phyloP scores from a whole-genome alignment of 2,329 filamentous ascomycete species.

The Aspergillus luchuensis region DNA sequence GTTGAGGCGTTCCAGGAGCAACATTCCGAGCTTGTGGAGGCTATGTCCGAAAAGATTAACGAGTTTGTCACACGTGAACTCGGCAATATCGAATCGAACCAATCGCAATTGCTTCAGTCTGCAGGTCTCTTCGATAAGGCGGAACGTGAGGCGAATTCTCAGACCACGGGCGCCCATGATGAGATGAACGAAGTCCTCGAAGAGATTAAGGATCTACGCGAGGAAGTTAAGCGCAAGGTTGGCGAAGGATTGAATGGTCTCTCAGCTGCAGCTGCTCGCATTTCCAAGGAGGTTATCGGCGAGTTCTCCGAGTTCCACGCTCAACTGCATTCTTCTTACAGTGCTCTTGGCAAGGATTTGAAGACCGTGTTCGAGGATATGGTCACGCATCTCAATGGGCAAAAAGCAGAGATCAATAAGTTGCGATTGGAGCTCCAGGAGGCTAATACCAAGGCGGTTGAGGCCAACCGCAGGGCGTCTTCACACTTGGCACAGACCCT shows the following conservation, averaged over 20 bases:
- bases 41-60: slow-evolving; percentile 71
- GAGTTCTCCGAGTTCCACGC: slow-evolving; percentile 84
- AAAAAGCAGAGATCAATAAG: slow-evolving; percentile 73
- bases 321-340: slow-evolving; percentile 81
- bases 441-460: slow-evolving; percentile 68
- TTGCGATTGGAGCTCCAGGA: slow-evolving; percentile 71
- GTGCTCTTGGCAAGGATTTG: slow-evolving; percentile 79
- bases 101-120: slow-evolving; percentile 70
- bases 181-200: slow-evolving; percentile 90
- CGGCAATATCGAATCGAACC: slow-evolving; percentile 68
- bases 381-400: slow-evolving; percentile 70
- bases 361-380: slow-evolving; percentile 82
- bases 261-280: slow-evolving; percentile 80
- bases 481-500: slow-evolving; percentile 68
- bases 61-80: slow-evolving; percentile 76
- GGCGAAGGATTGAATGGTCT: slow-evolving; percentile 82
- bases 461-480: slow-evolving; percentile 69
- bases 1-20: slow-evolving; percentile 71
- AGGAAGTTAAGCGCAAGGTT: slow-evolving; percentile 83
- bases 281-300: slow-evolving; percentile 83
- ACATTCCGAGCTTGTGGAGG: slow-evolving; percentile 70
- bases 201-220: slow-evolving; percentile 85
- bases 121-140: slow-evolving; percentile 68
- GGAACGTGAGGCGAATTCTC: slow-evolving; percentile 63
- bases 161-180: slow-evolving; percentile 62